Percentiles rank a stretch among this genome's conserved stretches.
Conservation (phyloP, 2,329 filamentous ascomycete genomes). For the Aureobasidium uvarum region DNA sequence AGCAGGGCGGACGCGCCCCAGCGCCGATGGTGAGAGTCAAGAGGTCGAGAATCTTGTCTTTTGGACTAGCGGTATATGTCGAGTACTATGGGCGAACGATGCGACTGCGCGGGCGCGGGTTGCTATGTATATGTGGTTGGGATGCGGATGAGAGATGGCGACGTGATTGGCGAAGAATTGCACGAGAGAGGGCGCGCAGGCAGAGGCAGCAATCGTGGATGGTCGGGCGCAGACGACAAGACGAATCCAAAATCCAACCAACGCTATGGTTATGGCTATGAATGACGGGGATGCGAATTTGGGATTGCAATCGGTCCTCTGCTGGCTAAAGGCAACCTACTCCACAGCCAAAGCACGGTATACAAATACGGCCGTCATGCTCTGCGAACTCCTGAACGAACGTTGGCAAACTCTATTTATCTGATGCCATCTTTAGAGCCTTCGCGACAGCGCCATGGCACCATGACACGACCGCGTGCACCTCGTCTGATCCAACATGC, state of each 20-base stretch:
- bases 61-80: neutral
- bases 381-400: conserved; percentile 6
- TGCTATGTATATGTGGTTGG: neutral
- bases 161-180: conserved; percentile 6
- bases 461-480: neutral
- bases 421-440: neutral
- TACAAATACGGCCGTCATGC: neutral
- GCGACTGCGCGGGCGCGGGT: neutral
- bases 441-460: neutral
- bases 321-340: conserved; percentile 1
- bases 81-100: conserved; percentile 1
- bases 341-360: conserved; percentile 10
- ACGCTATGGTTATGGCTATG: neutral
- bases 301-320: neutral
- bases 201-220: neutral
- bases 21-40: neutral
- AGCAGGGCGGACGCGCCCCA: conserved; percentile 17
- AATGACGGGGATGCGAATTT: neutral
- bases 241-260: neutral
- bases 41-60: neutral
- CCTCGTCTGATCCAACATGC: neutral
- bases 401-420: conserved; percentile 16
- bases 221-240: neutral
- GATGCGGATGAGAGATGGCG: conserved; percentile 5
- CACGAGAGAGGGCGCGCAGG: neutral